Evolutionary conservation across 495 filamentous ascomycete species (phyloP), one percentile per base, ranked within the genome.

Genomic region (Penicillium manginii): DNA sequence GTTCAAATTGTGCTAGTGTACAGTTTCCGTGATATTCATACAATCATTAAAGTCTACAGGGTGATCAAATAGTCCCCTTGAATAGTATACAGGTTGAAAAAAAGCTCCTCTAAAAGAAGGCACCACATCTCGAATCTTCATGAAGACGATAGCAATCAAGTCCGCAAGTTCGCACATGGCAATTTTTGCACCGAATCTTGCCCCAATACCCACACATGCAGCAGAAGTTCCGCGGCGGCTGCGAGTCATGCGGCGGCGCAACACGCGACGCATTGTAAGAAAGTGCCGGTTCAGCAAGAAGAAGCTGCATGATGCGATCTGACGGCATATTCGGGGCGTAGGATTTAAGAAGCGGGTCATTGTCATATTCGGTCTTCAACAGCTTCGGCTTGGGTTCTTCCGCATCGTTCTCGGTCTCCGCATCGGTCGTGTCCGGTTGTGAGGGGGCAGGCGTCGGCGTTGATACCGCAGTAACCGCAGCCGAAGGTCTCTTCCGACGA

Each of bases 181-280:
- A 97, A 73, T 86, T 92, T 76, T 88, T 84, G 72, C 92, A 97
- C 72, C 83, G 84, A 29, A 92, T 88, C 61, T 88, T 82, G 1
- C 92, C 92, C 92, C 93, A 97, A 72, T 94, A 96, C 31, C 92
- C 92, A 73, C 92, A 97, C 51, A 93, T 87, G 66, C 89, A 90
- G 75, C 92, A 97, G 67, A 97, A 97, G 23, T 70, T 67, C 51
- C 91, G 79, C 52, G 80, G 75, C n/a, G 90, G 85, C 50, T 83
- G 85, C 51, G 58, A 66, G 4, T 76, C 64, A 1, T 76, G 59
- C 2, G 83, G 77, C 55, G 85, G 84, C 11, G 74, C 77, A 0
- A 83, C 86, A n/a, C 89, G 80, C 23, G 92, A 87, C 29, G 89
- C 90, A 51, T 84, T 82, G 70, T 96, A 96, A n/a, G 83, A 86